Conservation (phyloP, 495 filamentous ascomycete genomes). For the Talaromyces nanjingensis region DNA sequence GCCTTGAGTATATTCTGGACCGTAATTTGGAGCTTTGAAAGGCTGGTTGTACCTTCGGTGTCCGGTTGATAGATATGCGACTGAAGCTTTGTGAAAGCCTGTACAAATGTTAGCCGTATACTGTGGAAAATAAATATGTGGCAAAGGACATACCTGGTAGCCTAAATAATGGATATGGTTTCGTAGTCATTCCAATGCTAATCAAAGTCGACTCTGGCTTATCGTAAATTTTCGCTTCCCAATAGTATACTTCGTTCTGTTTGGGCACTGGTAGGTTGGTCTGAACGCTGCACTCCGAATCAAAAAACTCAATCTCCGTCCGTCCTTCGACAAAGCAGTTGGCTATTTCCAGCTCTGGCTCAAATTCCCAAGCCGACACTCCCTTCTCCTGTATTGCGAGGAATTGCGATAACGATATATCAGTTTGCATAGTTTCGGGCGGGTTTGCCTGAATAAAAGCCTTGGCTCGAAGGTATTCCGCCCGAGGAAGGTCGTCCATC, state of each 20-base stretch:
- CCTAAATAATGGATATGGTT: constrained; percentile 92
- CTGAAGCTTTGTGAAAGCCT: constrained; percentile 88
- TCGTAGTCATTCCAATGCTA: constrained; percentile 88
- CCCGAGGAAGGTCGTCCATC: constrained; percentile 89
- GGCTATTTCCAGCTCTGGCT: constrained; percentile 94
- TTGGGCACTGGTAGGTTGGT: constrained; percentile 95
- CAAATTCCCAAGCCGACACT: constrained; percentile 97
- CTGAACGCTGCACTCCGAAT: constrained; percentile 94
- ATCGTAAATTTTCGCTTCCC: constrained; percentile 98
- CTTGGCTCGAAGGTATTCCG: constrained; percentile 92
- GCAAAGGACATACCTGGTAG: constrained; percentile 64
- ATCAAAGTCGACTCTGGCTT: constrained; percentile 83
- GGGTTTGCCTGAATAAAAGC: constrained; percentile 93
- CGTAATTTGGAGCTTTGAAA: constrained; percentile 68
- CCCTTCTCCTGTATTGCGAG: constrained; percentile 98
- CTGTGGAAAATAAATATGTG: too few species aligned
- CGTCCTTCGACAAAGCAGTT: constrained; percentile 97
- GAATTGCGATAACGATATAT: constrained; percentile 96
- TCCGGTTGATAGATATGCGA: constrained; percentile 84
- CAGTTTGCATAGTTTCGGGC: constrained; percentile 89
- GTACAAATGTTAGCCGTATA: neutral
- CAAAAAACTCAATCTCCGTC: constrained; percentile 98
- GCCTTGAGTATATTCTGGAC: constrained; percentile 77
- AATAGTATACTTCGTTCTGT: constrained; percentile 98
- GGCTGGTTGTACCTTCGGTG: constrained; percentile 87